Conservation (phyloP, 371 early-diverging fungal species). For the Mucor racemosus region DNA sequence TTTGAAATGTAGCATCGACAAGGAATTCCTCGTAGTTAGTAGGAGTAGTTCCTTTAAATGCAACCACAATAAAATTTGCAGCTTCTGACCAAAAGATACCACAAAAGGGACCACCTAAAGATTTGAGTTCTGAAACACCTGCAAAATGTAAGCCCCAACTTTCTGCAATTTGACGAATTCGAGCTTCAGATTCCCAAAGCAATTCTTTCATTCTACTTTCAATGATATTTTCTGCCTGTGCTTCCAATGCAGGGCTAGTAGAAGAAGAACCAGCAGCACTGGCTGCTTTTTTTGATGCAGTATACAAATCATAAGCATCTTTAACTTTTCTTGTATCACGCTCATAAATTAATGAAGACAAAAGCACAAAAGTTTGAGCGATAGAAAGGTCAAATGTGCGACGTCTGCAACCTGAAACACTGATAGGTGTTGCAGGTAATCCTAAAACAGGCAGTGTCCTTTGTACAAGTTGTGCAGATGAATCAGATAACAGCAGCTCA, state of each 20-base stretch:
- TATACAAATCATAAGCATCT: constrained; percentile 30
- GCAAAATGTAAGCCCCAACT: constrained; percentile 50
- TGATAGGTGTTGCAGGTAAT: constrained; percentile 7
- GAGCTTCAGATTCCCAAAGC: constrained; percentile 30
- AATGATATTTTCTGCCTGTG: background rate
- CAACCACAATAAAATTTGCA: constrained; percentile 43
- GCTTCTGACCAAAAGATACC: constrained; percentile 55
- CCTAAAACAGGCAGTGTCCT: constrained; percentile 30
- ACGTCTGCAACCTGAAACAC: constrained; percentile 17
- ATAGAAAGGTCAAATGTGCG: constrained; percentile 40
- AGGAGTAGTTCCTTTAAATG: constrained; percentile 52
- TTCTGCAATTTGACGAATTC: constrained; percentile 28
- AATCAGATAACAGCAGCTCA: constrained; percentile 26
- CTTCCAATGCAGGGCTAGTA: background rate
- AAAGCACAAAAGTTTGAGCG: constrained; percentile 31
- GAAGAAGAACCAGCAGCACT: background rate
- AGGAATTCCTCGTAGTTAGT: constrained; percentile 50
- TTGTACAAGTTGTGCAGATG: constrained; percentile 20
- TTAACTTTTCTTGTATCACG: constrained; percentile 45
- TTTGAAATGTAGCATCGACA: constrained; percentile 41
- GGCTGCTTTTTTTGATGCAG: background rate
- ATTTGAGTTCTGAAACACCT: constrained; percentile 55
- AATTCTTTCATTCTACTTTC: constrained; percentile 19
- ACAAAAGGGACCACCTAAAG: constrained; percentile 54
- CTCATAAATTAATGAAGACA: constrained; percentile 46